Evolutionary conservation across 2,329 filamentous ascomycete species (phyloP).

Genomic region (Dryadomyces quercus-mongolicae): DNA sequence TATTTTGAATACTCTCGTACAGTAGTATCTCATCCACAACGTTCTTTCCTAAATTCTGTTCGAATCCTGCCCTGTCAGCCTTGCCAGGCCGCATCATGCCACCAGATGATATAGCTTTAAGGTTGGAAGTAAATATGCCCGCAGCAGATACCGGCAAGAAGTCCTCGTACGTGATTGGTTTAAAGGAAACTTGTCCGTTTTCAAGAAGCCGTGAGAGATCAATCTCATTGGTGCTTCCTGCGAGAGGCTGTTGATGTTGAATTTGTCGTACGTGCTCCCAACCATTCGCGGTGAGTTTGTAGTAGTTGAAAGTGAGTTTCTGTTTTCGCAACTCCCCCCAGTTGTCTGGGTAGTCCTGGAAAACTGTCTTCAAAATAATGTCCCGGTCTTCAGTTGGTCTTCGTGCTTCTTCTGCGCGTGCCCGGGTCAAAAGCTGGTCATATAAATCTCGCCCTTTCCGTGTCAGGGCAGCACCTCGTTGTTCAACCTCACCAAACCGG

Average conservation of each 20-base stretch:
- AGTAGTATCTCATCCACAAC: no score
- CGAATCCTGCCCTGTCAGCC: no score
- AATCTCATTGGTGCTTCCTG: no score
- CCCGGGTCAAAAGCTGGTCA: constrained; percentile 26
- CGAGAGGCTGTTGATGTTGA: no score
- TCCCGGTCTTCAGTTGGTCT: constrained; percentile 10
- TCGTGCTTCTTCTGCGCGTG: constrained; percentile 14
- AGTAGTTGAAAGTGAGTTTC: not conserved
- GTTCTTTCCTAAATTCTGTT: no score
- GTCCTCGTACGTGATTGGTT: constrained; percentile 40
- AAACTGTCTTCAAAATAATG: constrained; percentile 21
- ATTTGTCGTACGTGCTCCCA: no score
- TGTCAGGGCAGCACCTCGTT: constrained; percentile 38
- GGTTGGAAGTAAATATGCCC: constrained; percentile 4
- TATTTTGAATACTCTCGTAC: no score
- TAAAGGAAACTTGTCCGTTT: constrained; percentile 19
- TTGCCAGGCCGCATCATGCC: no score
- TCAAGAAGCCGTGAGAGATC: constrained; percentile 16
- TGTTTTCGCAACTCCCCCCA: not conserved
- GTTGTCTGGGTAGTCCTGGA: constrained; percentile 18
- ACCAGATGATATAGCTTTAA: not conserved
- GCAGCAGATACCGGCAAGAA: constrained; percentile 36
- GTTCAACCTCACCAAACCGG: constrained; percentile 40
- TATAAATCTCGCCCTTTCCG: constrained; percentile 30
- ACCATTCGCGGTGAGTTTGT: not conserved